These are phyloP conservation scores for Parastagonospora avenae DNA, from an alignment of 2,329 filamentous ascomycete genomes.

Conservation along the genomic window DNA sequence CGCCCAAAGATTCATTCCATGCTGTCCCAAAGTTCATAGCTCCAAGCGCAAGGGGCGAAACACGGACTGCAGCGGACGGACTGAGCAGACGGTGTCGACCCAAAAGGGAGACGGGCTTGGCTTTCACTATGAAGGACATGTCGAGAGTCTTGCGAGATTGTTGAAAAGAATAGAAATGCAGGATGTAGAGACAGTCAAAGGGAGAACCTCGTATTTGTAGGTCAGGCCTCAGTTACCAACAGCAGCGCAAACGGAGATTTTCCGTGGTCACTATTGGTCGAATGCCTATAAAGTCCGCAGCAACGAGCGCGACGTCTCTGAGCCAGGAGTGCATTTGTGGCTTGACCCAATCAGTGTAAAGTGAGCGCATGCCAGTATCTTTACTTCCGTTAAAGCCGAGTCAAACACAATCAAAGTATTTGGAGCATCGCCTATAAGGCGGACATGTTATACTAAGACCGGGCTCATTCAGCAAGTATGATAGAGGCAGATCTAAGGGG, in stretches of 20 bases:
- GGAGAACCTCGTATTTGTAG: not conserved
- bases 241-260: too few species aligned
- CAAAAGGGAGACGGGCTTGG: slow-evolving; percentile 55
- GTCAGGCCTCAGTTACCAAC: too few species aligned
- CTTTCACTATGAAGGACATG: slow-evolving; percentile 10
- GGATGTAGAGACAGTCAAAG: not conserved
- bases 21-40: slow-evolving; percentile 68
- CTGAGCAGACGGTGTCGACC: slow-evolving; percentile 70
- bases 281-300: not conserved
- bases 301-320: not conserved
- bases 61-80: slow-evolving; percentile 65
- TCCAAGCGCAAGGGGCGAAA: slow-evolving; percentile 58
- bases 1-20: slow-evolving; percentile 65
- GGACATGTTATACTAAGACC: too few species aligned
- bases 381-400: not conserved
- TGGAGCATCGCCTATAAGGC: too few species aligned
- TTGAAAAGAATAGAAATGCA: not conserved
- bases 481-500: too few species aligned
- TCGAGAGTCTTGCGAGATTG: not conserved
- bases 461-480: too few species aligned
- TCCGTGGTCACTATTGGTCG: not conserved
- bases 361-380: not conserved
- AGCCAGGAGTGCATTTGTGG: too few species aligned
- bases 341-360: too few species aligned
- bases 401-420: not conserved